Conservation (phyloP, 768 basidiomycete species). For the Pulveroboletus sp. region DNA sequence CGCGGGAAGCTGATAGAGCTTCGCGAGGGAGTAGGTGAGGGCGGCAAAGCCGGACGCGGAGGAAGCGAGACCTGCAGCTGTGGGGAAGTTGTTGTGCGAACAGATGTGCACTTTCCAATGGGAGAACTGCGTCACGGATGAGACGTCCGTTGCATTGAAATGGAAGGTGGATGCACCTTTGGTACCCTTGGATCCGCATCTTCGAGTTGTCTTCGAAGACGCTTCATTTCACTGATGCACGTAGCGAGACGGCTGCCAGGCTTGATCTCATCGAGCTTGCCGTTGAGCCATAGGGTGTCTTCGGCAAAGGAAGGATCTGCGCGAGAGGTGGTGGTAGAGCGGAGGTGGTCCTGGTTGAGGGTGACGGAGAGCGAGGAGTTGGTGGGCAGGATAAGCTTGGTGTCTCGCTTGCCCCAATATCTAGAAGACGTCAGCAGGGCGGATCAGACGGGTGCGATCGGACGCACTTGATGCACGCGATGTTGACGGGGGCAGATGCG, state of each 20-base stretch:
- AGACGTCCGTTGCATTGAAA: not conserved
- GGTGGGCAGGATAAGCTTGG: conserved; percentile 90
- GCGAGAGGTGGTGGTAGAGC: conserved; percentile 89
- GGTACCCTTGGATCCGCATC: conserved; percentile 58
- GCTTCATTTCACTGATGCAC: conserved; percentile 86
- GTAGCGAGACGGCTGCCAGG: conserved; percentile 70
- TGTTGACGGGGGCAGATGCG: conserved; percentile 91
- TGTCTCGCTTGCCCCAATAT: conserved; percentile 99
- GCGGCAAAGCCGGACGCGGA: conserved; percentile 98
- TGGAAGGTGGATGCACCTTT: conserved; percentile 44
- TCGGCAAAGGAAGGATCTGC: conserved; percentile 68
- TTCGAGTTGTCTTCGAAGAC: conserved; percentile 71
- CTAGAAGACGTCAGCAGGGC: conserved; percentile 37
- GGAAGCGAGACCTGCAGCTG: conserved; percentile 95
- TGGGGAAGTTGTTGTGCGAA: conserved; percentile 98
- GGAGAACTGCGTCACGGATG: conserved; percentile 13
- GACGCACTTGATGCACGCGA: conserved; percentile 92
- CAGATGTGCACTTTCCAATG: conserved; percentile 76
- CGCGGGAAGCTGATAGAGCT: conserved; percentile 78
- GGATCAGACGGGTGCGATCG: not conserved
- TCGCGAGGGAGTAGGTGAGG: conserved; percentile 82
- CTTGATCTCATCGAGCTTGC: conserved; percentile 86
- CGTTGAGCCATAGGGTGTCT: conserved; percentile 94
- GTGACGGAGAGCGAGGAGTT: conserved; percentile 99
- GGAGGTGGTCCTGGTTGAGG: conserved; percentile 91